Percentiles rank a stretch among this genome's conserved stretches.
Evolutionary conservation across 129 eudicot genomes (phyloP).

Genomic region (Artemisia argyi): DNA sequence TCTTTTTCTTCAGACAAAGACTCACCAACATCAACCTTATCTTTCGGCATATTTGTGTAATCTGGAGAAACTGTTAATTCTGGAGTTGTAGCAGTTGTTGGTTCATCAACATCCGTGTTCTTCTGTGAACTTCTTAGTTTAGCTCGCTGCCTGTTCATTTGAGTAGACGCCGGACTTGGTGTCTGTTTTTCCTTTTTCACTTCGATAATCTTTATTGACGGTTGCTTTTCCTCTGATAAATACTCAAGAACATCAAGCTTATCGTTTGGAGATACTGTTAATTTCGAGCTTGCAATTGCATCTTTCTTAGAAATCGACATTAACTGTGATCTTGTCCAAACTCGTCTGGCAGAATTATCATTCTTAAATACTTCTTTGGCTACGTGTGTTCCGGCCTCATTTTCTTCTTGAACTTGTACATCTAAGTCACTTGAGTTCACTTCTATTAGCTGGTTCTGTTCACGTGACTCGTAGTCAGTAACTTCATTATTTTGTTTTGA

Average conservation of each 20-base stretch:
- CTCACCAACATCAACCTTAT: slow-evolving; percentile 12
- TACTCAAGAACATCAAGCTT: slow-evolving; percentile 9
- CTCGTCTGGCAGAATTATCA: slow-evolving; percentile 3
- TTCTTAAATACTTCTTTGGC: too few species aligned
- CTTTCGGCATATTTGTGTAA: slow-evolving; percentile 24
- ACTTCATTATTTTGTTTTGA: slow-evolving; percentile 16
- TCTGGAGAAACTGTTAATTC: slow-evolving; percentile 13
- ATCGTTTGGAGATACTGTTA: neutral
- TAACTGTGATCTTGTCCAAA: slow-evolving; percentile 31
- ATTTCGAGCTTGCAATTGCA: neutral
- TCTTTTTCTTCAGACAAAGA: slow-evolving; percentile 10
- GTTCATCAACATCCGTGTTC: slow-evolving; percentile 2
- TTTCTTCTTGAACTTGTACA: slow-evolving; percentile 12
- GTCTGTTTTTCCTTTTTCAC: slow-evolving; percentile 2
- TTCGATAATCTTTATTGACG: slow-evolving; percentile 3
- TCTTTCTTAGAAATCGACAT: slow-evolving; percentile 16
- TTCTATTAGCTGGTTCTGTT: slow-evolving; percentile 16
- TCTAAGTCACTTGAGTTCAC: neutral
- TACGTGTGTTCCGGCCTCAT: neutral
- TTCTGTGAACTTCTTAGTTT: slow-evolving; percentile 32
- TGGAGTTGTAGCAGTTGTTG: neutral
- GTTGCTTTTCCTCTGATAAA: slow-evolving; percentile 13
- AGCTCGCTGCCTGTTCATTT: slow-evolving; percentile 15
- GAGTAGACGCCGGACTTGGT: slow-evolving; percentile 22
- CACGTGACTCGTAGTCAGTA: slow-evolving; percentile 6